Evolutionary conservation across 2,329 filamentous ascomycete species (phyloP).

Genomic region (Cordyceps fumosorosea): DNA sequence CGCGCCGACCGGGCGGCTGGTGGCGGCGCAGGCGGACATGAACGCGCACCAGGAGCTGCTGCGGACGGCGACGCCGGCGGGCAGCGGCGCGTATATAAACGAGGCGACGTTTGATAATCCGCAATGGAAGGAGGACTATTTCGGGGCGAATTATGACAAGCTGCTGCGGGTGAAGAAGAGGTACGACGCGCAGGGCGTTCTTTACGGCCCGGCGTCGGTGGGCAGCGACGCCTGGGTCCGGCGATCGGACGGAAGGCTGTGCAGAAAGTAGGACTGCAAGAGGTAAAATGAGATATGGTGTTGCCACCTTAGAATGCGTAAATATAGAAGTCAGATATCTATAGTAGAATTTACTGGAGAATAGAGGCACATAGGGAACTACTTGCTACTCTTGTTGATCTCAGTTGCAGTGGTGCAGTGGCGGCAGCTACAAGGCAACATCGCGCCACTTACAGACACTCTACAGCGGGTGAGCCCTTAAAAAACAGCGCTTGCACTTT

Average conservation of each 20-base stretch:
- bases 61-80: slow-evolving; percentile 32
- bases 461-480: no score
- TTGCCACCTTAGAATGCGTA: not conserved
- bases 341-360: no score
- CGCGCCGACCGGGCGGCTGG: not conserved
- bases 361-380: no score
- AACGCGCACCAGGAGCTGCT: slow-evolving; percentile 16
- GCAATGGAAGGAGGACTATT: slow-evolving; percentile 38
- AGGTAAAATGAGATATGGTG: not conserved
- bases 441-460: no score
- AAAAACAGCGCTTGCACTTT: no score
- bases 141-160: slow-evolving; percentile 37
- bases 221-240: slow-evolving; percentile 43
- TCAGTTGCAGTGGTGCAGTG: no score
- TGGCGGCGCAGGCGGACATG: not conserved
- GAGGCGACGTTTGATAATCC: slow-evolving; percentile 42
- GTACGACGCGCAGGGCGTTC: slow-evolving; percentile 41
- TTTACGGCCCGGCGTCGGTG: slow-evolving; percentile 42
- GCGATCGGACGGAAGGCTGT: slow-evolving; percentile 33
- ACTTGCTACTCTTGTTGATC: no score
- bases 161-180: slow-evolving; percentile 41
- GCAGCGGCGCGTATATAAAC: slow-evolving; percentile 41
- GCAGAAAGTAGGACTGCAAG: slow-evolving; percentile 15
- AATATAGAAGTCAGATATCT: not conserved
- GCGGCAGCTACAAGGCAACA: no score